phyloP scores from a whole-genome alignment of 352 stramenopile genomes.

The Thraustochytrium sp. region DNA sequence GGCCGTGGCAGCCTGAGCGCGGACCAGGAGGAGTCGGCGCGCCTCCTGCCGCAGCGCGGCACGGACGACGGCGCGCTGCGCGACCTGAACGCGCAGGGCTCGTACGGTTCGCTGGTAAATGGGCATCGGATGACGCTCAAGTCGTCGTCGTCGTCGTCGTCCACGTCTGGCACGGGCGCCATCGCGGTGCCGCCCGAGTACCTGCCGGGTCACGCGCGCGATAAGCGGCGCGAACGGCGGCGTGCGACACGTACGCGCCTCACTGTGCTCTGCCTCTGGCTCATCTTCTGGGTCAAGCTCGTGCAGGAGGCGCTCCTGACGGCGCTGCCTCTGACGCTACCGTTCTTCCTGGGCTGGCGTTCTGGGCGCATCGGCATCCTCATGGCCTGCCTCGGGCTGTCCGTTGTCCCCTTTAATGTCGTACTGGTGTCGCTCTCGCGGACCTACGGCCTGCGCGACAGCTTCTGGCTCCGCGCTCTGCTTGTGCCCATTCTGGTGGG shows the following conservation, averaged over 20 bases:
- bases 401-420: constrained; percentile 77
- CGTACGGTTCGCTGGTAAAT: background rate
- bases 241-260: background rate
- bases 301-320: constrained; percentile 73
- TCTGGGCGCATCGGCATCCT: constrained; percentile 69
- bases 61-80: too few relatives aligned
- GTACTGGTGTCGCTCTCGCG: constrained; percentile 64
- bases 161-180: too few relatives aligned
- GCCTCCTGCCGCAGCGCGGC: too few relatives aligned
- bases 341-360: constrained; percentile 65
- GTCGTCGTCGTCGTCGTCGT: too few relatives aligned
- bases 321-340: constrained; percentile 69
- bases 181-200: background rate
- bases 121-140: too few relatives aligned
- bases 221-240: background rate
- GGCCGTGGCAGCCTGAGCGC: too few relatives aligned
- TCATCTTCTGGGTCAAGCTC: constrained; percentile 78
- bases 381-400: constrained; percentile 65
- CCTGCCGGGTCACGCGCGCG: background rate
- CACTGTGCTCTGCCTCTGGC: constrained; percentile 9
- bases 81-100: too few relatives aligned
- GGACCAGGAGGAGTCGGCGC: too few relatives aligned
- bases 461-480: background rate
- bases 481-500: background rate
- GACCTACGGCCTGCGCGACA: background rate